Conservation (phyloP, 768 basidiomycete genomes). For the Boletus speciosus region DNA sequence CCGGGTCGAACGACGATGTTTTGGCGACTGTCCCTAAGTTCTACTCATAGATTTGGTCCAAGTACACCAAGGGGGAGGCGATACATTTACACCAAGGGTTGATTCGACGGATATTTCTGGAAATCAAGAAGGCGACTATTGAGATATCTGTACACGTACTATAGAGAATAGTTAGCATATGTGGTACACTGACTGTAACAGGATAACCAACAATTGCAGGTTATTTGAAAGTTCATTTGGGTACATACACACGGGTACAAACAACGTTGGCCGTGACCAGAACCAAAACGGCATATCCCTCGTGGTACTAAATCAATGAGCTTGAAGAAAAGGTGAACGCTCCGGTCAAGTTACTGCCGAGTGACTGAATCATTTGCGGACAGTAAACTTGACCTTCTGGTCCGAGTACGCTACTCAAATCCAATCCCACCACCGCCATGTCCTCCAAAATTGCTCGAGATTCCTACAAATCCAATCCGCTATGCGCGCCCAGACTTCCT, state of each 20-base stretch:
- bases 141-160: background rate
- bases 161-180: background rate
- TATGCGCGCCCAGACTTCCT: slow-evolving; percentile 87
- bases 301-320: slow-evolving; percentile 37
- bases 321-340: slow-evolving; percentile 51
- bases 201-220: no score
- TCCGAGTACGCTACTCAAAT: slow-evolving; percentile 90
- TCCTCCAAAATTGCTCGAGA: slow-evolving; percentile 91
- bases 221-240: background rate
- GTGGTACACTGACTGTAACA: no score
- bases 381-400: slow-evolving; percentile 85
- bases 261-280: slow-evolving; percentile 1
- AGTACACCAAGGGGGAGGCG: background rate
- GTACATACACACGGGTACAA: slow-evolving; percentile 3
- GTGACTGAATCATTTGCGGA: slow-evolving; percentile 18
- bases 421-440: slow-evolving; percentile 95
- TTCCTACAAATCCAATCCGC: slow-evolving; percentile 85
- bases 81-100: background rate
- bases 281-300: slow-evolving; percentile 1
- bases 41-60: background rate
- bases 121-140: background rate
- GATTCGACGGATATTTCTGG: background rate
- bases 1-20: background rate
- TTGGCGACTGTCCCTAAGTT: background rate
- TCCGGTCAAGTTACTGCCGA: background rate